Conservation (phyloP, 352 stramenopile species). For the Saprolegnia parasitica region DNA sequence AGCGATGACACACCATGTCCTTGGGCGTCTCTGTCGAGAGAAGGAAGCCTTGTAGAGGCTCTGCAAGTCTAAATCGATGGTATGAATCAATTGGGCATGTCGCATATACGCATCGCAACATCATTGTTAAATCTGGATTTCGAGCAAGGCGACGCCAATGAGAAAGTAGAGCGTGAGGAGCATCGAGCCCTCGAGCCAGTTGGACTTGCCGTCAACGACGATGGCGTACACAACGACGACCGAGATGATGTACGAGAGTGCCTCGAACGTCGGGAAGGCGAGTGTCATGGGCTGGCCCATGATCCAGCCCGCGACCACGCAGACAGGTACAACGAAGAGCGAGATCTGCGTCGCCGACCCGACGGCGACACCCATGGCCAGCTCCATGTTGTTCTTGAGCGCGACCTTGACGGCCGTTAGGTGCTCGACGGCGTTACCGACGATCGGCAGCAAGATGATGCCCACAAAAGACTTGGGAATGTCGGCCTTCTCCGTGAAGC, state of each 20-base stretch:
- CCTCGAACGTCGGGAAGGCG: conserved; percentile 82
- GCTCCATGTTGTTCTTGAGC: conserved; percentile 90
- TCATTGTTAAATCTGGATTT: conserved; percentile 23
- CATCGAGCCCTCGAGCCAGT: conserved; percentile 46
- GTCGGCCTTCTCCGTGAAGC: conserved; percentile 26
- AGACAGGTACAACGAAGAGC: conserved; percentile 83
- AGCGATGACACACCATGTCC: too few relatives aligned
- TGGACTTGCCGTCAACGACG: conserved; percentile 40
- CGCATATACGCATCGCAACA: neutral
- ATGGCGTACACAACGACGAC: conserved; percentile 66
- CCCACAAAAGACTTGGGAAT: conserved; percentile 36
- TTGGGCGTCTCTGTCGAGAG: too few relatives aligned
- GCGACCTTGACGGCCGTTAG: conserved; percentile 82
- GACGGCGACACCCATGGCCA: conserved; percentile 85
- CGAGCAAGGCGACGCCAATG: conserved; percentile 37
- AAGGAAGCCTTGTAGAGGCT: too few relatives aligned
- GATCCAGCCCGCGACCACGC: conserved; percentile 75
- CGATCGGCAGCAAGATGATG: conserved; percentile 85
- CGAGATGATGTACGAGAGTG: conserved; percentile 69
- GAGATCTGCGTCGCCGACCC: conserved; percentile 82
- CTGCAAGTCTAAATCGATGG: too few relatives aligned
- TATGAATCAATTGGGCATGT: too few relatives aligned
- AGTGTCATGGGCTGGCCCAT: conserved; percentile 77
- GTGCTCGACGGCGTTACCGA: conserved; percentile 89
- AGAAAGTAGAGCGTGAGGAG: conserved; percentile 48